Evolutionary conservation across 139 green algal species (phyloP).

Genomic region (Dunaliella sp.): DNA sequence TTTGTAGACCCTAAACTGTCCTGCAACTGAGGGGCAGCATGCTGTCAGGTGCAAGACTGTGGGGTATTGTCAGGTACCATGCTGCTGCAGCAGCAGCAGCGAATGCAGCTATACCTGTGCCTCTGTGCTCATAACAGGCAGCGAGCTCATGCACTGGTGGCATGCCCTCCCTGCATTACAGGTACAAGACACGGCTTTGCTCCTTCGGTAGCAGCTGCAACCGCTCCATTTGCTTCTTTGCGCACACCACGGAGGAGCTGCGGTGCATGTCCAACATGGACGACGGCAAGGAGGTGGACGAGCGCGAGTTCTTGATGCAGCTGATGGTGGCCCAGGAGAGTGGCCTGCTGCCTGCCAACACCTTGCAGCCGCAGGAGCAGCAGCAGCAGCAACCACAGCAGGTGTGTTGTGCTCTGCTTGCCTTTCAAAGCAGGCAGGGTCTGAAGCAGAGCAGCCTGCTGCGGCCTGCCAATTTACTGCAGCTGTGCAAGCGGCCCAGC

Average conservation of each 20-base stretch:
- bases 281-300: slow-evolving; percentile 26
- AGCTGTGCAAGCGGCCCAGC: too few relatives aligned
- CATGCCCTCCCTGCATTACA: too few relatives aligned
- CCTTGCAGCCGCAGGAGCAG: background rate
- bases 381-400: slow-evolving; percentile 15
- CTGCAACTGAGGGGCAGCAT: too few relatives aligned
- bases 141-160: too few relatives aligned
- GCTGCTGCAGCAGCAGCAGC: too few relatives aligned
- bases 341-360: slow-evolving; percentile 19
- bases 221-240: slow-evolving; percentile 63
- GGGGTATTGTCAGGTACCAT: too few relatives aligned
- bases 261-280: slow-evolving; percentile 31
- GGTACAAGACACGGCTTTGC: slow-evolving; percentile 60
- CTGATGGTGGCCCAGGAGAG: slow-evolving; percentile 38
- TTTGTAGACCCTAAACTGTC: too few relatives aligned
- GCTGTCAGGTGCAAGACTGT: too few relatives aligned
- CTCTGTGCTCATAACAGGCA: too few relatives aligned
- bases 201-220: slow-evolving; percentile 52
- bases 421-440: background rate
- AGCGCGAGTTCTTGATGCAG: slow-evolving; percentile 43
- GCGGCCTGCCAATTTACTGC: too few relatives aligned
- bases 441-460: too few relatives aligned
- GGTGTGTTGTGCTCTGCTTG: background rate
- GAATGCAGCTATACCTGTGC: too few relatives aligned
- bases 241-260: slow-evolving; percentile 47